Base-by-base conservation (phyloP, 805 yeast genomes). In the Isabelozyma gotoi region DNA sequence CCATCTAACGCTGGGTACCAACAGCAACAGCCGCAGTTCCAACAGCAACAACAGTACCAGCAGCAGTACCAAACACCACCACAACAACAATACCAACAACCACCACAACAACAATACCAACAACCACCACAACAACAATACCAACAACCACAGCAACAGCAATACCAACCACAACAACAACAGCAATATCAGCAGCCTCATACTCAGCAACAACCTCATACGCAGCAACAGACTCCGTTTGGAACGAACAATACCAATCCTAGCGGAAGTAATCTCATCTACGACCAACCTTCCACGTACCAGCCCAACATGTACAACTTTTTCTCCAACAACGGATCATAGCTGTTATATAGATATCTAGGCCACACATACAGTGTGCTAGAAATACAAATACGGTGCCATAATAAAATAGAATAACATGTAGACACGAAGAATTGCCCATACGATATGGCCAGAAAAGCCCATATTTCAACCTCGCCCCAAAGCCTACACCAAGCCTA, bases 251-350 rank as follows among this genome's bases (percentile, higher is more conserved):
- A 11, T 19, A 34, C 31, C 32, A 19, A 38, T 18, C n/a, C n/a
- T n/a, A 31, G 37, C 31, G 40, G 40, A 20, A 29, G 33, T 36
- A 31, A 36, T 19, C 36, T 35, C 31, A 62, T 62, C 27, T 62
- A 62, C 40, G 62, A 62, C 39, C 65, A 62, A 39, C 80, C 79
- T 1, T 74, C 79, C 0, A 66, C 71, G 2, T 74, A 74, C 51
- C 69, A 71, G 49, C 76, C 79, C 2, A 63, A 73, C 44, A 69
- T 74, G 71, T 75, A 75, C 48, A 63, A 68, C 39, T 68, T 63
- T 42, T 71, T 72, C 43, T 59, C 67, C n/a, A 62, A 55, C 31
- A 50, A 55, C 47, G 10, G 10, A 7, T 2, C 27, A 21, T 21
- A 47, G 41, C 29, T 19, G 17, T 38, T n/a, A n/a, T n/a, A n/a